Evolutionary conservation across 2,329 filamentous ascomycete genomes (phyloP).

Genomic region (Calonectria hongkongensis): DNA sequence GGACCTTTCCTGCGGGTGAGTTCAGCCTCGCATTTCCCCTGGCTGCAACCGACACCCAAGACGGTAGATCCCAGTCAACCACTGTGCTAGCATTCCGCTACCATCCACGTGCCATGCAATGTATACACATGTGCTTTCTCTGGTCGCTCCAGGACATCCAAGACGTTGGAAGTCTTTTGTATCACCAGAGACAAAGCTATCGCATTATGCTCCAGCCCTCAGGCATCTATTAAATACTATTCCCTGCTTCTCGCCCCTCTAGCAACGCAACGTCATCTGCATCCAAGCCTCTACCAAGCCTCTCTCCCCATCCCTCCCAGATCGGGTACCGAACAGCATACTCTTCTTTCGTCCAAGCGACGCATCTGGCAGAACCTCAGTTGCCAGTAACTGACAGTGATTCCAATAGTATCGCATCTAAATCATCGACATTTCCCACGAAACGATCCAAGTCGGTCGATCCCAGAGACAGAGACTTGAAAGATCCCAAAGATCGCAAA

Average conservation of each 20-base stretch:
- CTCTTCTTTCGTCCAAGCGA: slow-evolving; percentile 79
- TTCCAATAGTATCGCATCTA: slow-evolving; percentile 52
- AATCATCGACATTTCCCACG: slow-evolving; percentile 51
- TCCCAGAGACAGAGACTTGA: slow-evolving; percentile 43
- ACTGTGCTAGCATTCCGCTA: slow-evolving; percentile 17
- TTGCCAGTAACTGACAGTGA: slow-evolving; percentile 48
- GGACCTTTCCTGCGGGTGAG: slow-evolving; percentile 25
- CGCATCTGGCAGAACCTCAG: slow-evolving; percentile 61
- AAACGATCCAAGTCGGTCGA: slow-evolving; percentile 53
- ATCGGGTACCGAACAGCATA: slow-evolving; percentile 81
- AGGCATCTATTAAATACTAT: slow-evolving; percentile 26
- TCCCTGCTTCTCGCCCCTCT: slow-evolving; percentile 43
- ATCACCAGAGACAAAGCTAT: slow-evolving; percentile 28
- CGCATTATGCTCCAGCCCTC: slow-evolving; percentile 34
- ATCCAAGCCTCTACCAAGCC: slow-evolving; percentile 52
- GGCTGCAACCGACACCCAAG: slow-evolving; percentile 35
- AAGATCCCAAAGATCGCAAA: slow-evolving; percentile 51
- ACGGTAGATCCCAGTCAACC: slow-evolving; percentile 37
- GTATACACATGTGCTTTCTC: slow-evolving; percentile 33
- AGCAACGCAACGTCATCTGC: slow-evolving; percentile 53
- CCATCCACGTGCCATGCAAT: slow-evolving; percentile 35
- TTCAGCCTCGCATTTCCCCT: slow-evolving; percentile 43
- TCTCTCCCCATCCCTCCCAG: slow-evolving; percentile 77
- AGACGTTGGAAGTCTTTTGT: neutral
- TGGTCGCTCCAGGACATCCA: slow-evolving; percentile 39